Percentiles rank a stretch among this genome's conserved stretches.
Conservation (phyloP, 148 eudicot genomes). For the Rhododendron ferrugineum region DNA sequence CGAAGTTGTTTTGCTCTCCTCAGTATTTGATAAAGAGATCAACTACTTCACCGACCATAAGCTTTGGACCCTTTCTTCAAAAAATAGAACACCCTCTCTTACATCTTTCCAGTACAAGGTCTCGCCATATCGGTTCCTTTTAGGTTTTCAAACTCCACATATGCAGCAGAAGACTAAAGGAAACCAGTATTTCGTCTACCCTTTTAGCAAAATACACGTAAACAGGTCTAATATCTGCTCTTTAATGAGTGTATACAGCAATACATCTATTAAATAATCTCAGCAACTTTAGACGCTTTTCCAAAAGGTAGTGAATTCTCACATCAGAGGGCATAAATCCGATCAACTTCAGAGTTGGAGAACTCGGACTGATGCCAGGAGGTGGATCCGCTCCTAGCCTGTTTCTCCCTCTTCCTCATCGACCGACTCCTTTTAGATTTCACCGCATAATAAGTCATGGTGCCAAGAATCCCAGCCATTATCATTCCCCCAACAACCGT, state of each 20-base stretch:
- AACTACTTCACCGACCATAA: background rate
- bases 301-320: background rate
- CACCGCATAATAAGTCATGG: constrained; percentile 72
- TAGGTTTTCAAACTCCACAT: background rate
- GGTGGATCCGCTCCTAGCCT: constrained; percentile 55
- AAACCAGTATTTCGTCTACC: background rate
- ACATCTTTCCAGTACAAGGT: background rate
- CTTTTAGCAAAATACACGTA: background rate
- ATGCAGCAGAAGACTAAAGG: background rate
- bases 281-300: background rate
- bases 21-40: background rate
- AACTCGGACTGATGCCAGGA: constrained; percentile 58
- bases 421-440: constrained; percentile 51
- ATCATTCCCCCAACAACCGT: constrained; percentile 63
- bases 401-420: constrained; percentile 46
- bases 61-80: too few species aligned
- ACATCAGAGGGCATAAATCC: constrained; percentile 60
- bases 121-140: background rate
- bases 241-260: background rate
- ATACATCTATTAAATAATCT: background rate
- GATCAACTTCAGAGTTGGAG: constrained; percentile 62
- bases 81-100: background rate
- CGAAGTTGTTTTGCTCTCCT: background rate
- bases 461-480: constrained; percentile 74
- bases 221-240: background rate